phyloP scores from a whole-genome alignment of 2,329 filamentous ascomycete genomes.

The Calonectria pauciramosa region DNA sequence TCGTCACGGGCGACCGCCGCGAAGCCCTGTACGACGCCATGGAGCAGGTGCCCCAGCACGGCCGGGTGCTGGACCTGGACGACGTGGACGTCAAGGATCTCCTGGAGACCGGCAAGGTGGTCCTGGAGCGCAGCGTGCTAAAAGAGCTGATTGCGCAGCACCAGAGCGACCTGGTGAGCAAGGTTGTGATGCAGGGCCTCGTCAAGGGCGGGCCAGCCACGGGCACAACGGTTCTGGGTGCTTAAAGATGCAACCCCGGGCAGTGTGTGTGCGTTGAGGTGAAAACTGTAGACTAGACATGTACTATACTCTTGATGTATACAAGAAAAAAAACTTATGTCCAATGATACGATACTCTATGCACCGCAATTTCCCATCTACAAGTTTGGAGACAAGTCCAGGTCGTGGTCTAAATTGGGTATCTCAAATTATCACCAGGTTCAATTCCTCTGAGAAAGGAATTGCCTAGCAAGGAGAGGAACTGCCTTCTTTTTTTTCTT shows the following conservation, averaged over 20 bases:
- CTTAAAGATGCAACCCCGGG: conserved; percentile 18
- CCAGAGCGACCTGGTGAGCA: conserved; percentile 73
- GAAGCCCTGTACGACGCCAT: conserved; percentile 77
- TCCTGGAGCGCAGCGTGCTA: conserved; percentile 88
- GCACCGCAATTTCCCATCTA: not conserved
- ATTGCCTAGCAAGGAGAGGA: not conserved
- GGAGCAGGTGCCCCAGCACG: conserved; percentile 73
- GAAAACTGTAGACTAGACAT: conserved; percentile 39
- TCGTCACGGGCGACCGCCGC: conserved; percentile 76
- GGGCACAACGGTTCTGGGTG: conserved; percentile 56
- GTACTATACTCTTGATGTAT: conserved; percentile 47
- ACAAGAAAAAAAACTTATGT: conserved; percentile 29
- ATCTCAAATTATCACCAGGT: conserved; percentile 23
- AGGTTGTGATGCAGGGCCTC: conserved; percentile 60
- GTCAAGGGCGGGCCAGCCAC: conserved; percentile 49
- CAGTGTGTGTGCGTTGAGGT: not conserved
- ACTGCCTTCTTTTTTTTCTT: conserved; percentile 13
- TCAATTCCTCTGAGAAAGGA: not conserved
- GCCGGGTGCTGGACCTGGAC: conserved; percentile 76
- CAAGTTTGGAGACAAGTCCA: not conserved
- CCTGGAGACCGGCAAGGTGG: conserved; percentile 84
- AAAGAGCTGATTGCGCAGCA: conserved; percentile 80
- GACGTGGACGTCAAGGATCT: conserved; percentile 97
- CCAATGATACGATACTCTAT: conserved; percentile 17
- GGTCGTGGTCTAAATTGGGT: conserved; percentile 17